phyloP scores from a whole-genome alignment of 1,284 basidiomycete genomes.

The Ustilago lituana region DNA sequence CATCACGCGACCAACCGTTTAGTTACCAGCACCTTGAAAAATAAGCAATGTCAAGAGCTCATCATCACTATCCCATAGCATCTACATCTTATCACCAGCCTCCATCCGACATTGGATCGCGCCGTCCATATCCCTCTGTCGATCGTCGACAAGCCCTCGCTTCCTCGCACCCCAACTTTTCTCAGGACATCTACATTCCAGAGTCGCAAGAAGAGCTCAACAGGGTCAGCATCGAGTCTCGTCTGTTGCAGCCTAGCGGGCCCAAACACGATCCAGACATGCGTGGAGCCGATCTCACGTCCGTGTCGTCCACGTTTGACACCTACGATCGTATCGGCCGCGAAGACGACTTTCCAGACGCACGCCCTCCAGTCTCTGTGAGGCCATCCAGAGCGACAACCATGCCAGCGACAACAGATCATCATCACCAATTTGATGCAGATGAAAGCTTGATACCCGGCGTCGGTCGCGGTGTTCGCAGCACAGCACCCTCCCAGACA shows the following conservation, averaged over 20 bases:
- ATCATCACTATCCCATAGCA: slow-evolving; percentile 31
- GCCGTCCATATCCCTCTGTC: slow-evolving; percentile 7
- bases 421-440: slow-evolving; percentile 9
- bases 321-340: slow-evolving; percentile 50
- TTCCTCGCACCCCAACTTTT: slow-evolving; percentile 21
- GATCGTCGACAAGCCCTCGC: slow-evolving; percentile 6
- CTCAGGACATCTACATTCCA: slow-evolving; percentile 46
- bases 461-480: slow-evolving; percentile 46
- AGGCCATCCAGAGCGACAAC: slow-evolving; percentile 9
- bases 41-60: slow-evolving; percentile 23
- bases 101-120: slow-evolving; percentile 1
- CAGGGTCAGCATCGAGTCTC: slow-evolving; percentile 40
- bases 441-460: slow-evolving; percentile 54
- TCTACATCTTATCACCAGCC: slow-evolving; percentile 42
- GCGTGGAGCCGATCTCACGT: slow-evolving; percentile 20
- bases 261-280: slow-evolving; percentile 19
- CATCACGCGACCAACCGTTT: slow-evolving; percentile 8
- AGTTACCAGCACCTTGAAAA: not conserved
- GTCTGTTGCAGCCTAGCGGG: slow-evolving; percentile 24
- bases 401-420: slow-evolving; percentile 9
- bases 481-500: slow-evolving; percentile 14
- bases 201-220: slow-evolving; percentile 38
- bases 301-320: slow-evolving; percentile 38
- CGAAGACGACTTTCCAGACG: slow-evolving; percentile 24
- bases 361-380: slow-evolving; percentile 1